Evolutionary conservation across 345 rosid genomes (phyloP).

Genomic region (Lepidium aucheri): DNA sequence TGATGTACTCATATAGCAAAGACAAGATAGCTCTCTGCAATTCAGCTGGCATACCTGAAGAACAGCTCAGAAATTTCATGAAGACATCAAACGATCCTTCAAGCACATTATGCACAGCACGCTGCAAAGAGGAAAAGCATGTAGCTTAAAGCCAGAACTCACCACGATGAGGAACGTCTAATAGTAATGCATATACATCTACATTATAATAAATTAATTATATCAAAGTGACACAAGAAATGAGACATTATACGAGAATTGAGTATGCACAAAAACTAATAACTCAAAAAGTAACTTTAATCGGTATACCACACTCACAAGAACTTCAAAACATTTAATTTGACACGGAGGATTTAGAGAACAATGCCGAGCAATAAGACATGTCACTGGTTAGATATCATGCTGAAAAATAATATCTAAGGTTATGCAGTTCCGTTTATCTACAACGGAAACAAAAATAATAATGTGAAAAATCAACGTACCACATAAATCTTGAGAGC

Average conservation of each 20-base stretch:
- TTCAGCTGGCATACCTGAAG: constrained; percentile 45
- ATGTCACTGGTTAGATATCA: neutral
- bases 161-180: neutral
- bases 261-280: neutral
- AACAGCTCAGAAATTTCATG: constrained; percentile 46
- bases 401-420: no score
- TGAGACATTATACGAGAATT: neutral
- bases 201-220: neutral
- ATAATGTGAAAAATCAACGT: constrained; percentile 22
- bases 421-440: neutral
- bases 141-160: constrained; percentile 5
- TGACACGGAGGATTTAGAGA: neutral
- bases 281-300: neutral
- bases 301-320: neutral
- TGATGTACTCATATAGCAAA: constrained; percentile 55
- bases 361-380: constrained; percentile 1
- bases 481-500: constrained; percentile 67
- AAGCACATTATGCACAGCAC: constrained; percentile 44
- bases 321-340: neutral
- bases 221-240: neutral
- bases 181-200: neutral
- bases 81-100: constrained; percentile 87
- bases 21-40: constrained; percentile 55
- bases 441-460: neutral
- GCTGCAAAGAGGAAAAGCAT: constrained; percentile 45